Evolutionary conservation across 2,329 filamentous ascomycete species (phyloP).

Genomic region (Tolypocladium capitatum): DNA sequence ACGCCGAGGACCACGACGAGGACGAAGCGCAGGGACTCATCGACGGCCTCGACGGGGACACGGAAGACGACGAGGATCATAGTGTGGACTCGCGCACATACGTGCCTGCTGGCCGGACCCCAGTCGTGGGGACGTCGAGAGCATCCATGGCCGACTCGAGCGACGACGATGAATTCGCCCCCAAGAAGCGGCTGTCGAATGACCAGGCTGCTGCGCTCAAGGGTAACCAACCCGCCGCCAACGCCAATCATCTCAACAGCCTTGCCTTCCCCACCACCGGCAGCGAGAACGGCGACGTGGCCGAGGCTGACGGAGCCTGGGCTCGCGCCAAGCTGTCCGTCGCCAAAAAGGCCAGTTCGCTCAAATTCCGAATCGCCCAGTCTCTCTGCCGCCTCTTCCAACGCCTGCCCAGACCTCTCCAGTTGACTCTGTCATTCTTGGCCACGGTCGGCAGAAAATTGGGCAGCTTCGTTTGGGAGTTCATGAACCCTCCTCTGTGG

Average conservation of each 20-base stretch:
- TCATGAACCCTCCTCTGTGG: constrained; percentile 98
- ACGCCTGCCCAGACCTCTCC: constrained; percentile 29
- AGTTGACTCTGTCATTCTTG: constrained; percentile 17
- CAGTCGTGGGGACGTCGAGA: constrained; percentile 34
- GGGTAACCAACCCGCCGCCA: constrained; percentile 15
- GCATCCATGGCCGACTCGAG: constrained; percentile 36
- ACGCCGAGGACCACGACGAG: constrained; percentile 27
- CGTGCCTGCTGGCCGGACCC: constrained; percentile 43
- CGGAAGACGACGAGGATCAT: constrained; percentile 22
- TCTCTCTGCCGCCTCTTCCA: constrained; percentile 16
- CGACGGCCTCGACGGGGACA: constrained; percentile 19
- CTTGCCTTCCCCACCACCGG: constrained; percentile 48
- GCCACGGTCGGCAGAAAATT: constrained; percentile 29
- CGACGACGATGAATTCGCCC: constrained; percentile 23
- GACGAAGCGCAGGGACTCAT: constrained; percentile 34
- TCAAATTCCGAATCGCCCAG: constrained; percentile 10
- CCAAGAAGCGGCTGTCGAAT: constrained; percentile 18
- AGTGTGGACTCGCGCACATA: constrained; percentile 34
- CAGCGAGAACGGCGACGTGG: constrained; percentile 25
- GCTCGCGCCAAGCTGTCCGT: constrained; percentile 21
- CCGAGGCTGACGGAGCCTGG: constrained; percentile 19
- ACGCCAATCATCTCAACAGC: constrained; percentile 34
- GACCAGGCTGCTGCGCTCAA: constrained; percentile 12
- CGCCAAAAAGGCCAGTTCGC: constrained; percentile 13
- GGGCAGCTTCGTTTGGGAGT: constrained; percentile 63